A percentile compares a stretch with the other conserved stretches of the same genome.
Conservation (phyloP, 1,139 yeast genomes). For the Suhomyces chickasaworum region DNA sequence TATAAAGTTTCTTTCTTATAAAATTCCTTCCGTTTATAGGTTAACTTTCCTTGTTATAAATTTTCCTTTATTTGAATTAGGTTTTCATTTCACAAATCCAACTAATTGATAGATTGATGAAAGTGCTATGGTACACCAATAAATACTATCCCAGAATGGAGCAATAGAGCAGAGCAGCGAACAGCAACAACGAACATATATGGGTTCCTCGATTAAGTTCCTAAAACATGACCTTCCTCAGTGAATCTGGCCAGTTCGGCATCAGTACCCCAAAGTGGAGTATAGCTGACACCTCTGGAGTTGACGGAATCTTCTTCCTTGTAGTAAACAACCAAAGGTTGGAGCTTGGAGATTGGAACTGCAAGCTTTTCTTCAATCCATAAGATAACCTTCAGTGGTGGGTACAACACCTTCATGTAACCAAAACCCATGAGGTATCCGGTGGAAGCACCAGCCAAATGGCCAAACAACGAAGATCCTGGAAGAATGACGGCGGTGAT, state of each 20-base stretch:
- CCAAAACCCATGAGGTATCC: constrained; percentile 59
- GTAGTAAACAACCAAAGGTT: constrained; percentile 54
- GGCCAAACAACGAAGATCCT: constrained; percentile 75
- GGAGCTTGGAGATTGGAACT: constrained; percentile 53
- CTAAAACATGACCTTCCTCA: constrained; percentile 40
- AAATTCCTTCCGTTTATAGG: no score
- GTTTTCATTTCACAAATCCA: background rate
- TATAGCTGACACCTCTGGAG: constrained; percentile 42
- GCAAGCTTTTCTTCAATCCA: constrained; percentile 64
- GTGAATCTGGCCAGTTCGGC: constrained; percentile 26
- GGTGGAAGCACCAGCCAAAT: constrained; percentile 47
- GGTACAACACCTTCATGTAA: constrained; percentile 54
- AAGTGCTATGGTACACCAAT: background rate
- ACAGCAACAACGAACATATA: no score
- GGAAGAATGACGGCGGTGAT: constrained; percentile 54
- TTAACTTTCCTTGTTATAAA: no score
- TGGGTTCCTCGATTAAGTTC: constrained; percentile 16
- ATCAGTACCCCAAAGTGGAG: constrained; percentile 34
- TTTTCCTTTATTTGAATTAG: no score
- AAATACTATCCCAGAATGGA: background rate
- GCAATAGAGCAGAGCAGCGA: no score
- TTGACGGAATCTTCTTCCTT: constrained; percentile 58
- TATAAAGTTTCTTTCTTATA: no score
- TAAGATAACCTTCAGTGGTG: constrained; percentile 67
- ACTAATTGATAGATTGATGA: background rate